Conservation (phyloP, 2,329 filamentous ascomycete species). For the Aureobasidium musti region DNA sequence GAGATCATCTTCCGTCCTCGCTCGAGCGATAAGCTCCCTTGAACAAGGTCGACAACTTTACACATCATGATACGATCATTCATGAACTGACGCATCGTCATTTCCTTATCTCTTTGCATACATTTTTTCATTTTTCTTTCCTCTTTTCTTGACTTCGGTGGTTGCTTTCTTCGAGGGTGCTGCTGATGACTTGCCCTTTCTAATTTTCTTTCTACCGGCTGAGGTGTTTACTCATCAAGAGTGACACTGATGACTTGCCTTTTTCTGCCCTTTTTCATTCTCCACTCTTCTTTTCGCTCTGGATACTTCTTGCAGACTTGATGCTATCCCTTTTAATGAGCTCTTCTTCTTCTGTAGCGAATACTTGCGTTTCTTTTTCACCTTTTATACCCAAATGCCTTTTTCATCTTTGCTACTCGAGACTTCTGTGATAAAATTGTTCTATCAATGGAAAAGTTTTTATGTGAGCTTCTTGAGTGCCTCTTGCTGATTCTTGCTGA, state of each 20-base stretch:
- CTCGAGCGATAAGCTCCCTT: constrained; percentile 3
- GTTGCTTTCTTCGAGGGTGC: background rate
- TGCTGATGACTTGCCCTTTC: background rate
- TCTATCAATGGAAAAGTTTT: background rate
- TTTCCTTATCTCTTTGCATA: constrained; percentile 1
- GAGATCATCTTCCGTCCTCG: constrained; percentile 1
- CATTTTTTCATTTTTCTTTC: background rate
- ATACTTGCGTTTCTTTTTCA: background rate
- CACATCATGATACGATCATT: background rate
- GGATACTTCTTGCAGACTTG: constrained; percentile 11
- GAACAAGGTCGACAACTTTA: background rate
- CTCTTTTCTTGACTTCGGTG: background rate
- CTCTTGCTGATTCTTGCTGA: no score
- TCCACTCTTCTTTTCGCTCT: background rate
- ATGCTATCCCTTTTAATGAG: constrained; percentile 3
- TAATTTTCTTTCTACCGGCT: background rate
- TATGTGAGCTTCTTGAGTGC: background rate
- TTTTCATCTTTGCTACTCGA: background rate
- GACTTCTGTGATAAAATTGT: background rate
- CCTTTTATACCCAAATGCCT: background rate
- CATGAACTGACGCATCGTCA: no score
- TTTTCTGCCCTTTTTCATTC: background rate
- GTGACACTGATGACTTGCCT: background rate
- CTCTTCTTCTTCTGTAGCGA: constrained; percentile 1
- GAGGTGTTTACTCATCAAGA: background rate